Base-by-base conservation (phyloP, 331 rosid genomes). In the Pyracantha coccinea region DNA sequence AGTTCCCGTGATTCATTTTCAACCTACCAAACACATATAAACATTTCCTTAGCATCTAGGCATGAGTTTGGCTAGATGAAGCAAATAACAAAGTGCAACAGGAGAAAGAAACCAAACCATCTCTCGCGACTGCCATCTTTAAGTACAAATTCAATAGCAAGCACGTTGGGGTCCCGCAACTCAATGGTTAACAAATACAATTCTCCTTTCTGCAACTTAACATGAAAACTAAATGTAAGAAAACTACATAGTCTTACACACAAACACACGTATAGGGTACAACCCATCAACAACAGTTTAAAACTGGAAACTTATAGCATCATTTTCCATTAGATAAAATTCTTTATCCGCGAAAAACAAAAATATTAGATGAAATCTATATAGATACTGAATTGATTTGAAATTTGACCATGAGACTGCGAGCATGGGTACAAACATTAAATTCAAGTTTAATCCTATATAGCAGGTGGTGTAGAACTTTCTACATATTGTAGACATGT, bases 91-190 rank as follows among this genome's bases (percentile, higher is more conserved):
- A 69, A 69, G 20, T 15, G 59, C 29, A 45, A 54, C 3, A 21
- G 13, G 23, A 7, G 77, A 32, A 27, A 61, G 53, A 58, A 57
- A 44, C 82, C 65, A 57, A 68, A 82, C 82, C 82, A 82, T 82
- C 71, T 74, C 38, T 82, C 68, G 1, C 53, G 63, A 64, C 16
- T 31, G 55, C 83, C 80, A 65, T 82, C 83, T 69, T 82, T 82
- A 28, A 82, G 66, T 75, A 82, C 83, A 82, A 78, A 82, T 20
- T 82, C 80, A 70, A 82, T 35, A 31, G 80, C 78, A 57, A 74
- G 77, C 16, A 78, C 57, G 1, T 78, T 69, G 67, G 82, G 82
- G 44, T 82, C 85, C 61, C 80, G 68, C 80, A 78, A 78, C 54
- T 82, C 82, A 20, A 82, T 74, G 69, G 79, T 69, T 24, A 82